phyloP scores from a whole-genome alignment of 371 early-diverging fungal species.

The Scutellospora calospora region DNA sequence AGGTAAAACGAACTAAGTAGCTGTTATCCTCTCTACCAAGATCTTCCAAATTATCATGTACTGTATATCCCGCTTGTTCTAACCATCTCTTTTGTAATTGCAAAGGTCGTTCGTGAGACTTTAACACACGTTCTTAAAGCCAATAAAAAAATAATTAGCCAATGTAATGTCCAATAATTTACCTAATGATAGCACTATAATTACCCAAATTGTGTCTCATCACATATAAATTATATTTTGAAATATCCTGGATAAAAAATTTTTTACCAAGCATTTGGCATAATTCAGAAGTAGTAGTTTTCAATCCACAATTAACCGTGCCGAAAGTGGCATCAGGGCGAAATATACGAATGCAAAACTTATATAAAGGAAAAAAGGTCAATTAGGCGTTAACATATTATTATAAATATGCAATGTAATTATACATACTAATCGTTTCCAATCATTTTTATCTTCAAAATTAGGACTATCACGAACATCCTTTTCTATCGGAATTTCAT shows the following conservation, averaged over 20 bases:
- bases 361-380: not conserved
- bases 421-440: conserved; percentile 51
- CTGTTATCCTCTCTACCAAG: conserved; percentile 88
- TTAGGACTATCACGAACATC: conserved; percentile 49
- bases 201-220: conserved; percentile 66
- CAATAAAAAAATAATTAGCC: not conserved
- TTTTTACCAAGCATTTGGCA: conserved; percentile 75
- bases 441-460: conserved; percentile 49
- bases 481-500: conserved; percentile 55
- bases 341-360: conserved; percentile 71
- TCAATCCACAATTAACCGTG: conserved; percentile 72
- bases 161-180: not conserved
- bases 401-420: not conserved
- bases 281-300: conserved; percentile 76
- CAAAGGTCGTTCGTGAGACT: conserved; percentile 74
- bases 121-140: conserved; percentile 65
- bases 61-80: conserved; percentile 81
- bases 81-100: conserved; percentile 72
- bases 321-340: conserved; percentile 79
- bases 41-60: conserved; percentile 78
- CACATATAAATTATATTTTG: conserved; percentile 74
- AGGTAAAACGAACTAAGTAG: conserved; percentile 80
- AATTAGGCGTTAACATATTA: not conserved
- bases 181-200: not conserved
- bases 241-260: conserved; percentile 79